Evolutionary conservation across 208 protist genomes (phyloP), one percentile per base, ranked within the genome.

Genomic region (Leishmania tropica): DNA sequence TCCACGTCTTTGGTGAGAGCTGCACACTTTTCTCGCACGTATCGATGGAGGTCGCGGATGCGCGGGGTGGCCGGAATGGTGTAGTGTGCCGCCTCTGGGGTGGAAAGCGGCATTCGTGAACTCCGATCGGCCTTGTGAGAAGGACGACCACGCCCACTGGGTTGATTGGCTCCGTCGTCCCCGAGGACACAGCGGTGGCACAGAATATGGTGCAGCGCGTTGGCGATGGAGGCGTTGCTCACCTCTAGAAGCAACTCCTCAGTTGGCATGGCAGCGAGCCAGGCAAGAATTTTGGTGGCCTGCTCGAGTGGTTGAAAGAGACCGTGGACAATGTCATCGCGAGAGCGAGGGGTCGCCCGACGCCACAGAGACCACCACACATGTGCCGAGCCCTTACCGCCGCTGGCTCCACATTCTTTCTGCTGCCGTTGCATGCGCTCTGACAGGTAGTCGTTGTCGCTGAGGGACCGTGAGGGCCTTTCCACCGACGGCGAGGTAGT

Each of bases 341-440:
- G 85, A 13, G 90, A 89, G 17, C 92, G 90, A 11, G 94, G 94
- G 11, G 68, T 81, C 31, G 94, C 92, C 67, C 85, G 74, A 40
- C 77, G 37, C 94, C 94, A 97, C 68, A 97, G 76, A 42, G 83
- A 62, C 92, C 89, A 95, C 94, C 92, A 97, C 79, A 94, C 81
- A 84, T 95, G 62, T 37, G 73, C 72, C 51, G 80, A 76, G 1
- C 80, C 64, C n/a, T 68, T 75, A 47, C 28, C 81, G 77, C 73
- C 64, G 8, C n/a, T 15, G 71, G 28, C 35, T 17, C 37, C 40
- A 21, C 56, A 75, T n/a, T 35, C 28, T 68, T 51, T 3, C 31
- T 70, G 54, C 40, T 64, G 80, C 51, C 75, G 72, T 73, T 89
- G 88, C 94, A 95, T 97, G 60, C 94, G 89, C 47, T 92, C 86